Evolutionary conservation across 306 rosid species (phyloP).

Genomic region (Begonia peltatifolia): DNA sequence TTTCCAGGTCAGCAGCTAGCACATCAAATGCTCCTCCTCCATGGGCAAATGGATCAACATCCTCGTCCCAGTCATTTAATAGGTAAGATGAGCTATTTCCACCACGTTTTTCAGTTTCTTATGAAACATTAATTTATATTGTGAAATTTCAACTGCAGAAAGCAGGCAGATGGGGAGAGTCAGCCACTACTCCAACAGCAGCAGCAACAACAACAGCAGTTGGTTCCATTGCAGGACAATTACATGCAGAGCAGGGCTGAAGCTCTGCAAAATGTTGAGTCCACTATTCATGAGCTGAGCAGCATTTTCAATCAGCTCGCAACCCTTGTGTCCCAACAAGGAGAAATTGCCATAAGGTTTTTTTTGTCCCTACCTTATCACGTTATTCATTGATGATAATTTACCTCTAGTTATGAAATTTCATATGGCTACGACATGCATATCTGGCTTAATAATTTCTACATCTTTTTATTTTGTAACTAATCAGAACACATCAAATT

Average conservation of each 20-base stretch:
- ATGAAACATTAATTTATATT: not conserved
- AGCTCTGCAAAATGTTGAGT: constrained; percentile 95
- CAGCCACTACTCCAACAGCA: constrained; percentile 56
- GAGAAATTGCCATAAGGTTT: constrained; percentile 93
- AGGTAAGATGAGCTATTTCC: constrained; percentile 20
- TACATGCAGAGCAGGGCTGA: constrained; percentile 99
- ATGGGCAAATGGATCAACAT: constrained; percentile 69
- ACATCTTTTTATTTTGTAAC: too few species aligned
- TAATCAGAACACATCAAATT: too few species aligned
- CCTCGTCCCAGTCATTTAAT: constrained; percentile 41
- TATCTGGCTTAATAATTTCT: too few species aligned
- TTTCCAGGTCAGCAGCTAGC: constrained; percentile 59
- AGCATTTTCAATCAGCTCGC: constrained; percentile 89
- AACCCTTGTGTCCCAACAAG: constrained; percentile 93
- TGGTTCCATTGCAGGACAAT: constrained; percentile 82
- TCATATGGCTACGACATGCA: too few species aligned
- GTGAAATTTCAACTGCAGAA: constrained; percentile 19
- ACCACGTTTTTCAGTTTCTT: not conserved
- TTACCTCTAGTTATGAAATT: too few species aligned
- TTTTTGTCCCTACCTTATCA: constrained; percentile 5
- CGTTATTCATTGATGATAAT: too few species aligned
- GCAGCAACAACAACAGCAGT: constrained; percentile 60
- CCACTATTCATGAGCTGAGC: constrained; percentile 93
- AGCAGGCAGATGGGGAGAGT: constrained; percentile 76
- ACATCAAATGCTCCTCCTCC: constrained; percentile 63